Percentiles rank a stretch among this genome's conserved stretches.
phyloP scores from a whole-genome alignment of 108 stramenopile species.

The Cyclotella cryptica region DNA sequence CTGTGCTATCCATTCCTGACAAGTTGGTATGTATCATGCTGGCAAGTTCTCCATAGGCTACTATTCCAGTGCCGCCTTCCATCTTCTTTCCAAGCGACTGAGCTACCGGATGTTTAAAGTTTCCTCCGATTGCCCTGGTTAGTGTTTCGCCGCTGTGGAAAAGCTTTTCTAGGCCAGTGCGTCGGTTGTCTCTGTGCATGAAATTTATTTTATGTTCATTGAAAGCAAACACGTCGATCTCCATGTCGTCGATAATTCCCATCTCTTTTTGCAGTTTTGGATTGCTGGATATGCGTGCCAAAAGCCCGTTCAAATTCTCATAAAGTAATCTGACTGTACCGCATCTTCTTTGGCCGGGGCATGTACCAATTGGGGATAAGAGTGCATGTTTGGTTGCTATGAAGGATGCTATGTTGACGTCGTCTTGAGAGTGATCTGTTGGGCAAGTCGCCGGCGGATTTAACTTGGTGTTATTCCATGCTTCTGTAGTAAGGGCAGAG shows the following conservation, averaged over 20 bases:
- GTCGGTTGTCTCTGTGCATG: slow-evolving; percentile 11
- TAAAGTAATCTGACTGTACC: not conserved
- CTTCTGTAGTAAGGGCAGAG: too few species aligned
- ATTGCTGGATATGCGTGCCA: not conserved
- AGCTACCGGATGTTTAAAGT: not conserved
- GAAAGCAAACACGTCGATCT: slow-evolving; percentile 4
- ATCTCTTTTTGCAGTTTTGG: not conserved
- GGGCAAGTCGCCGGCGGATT: too few species aligned
- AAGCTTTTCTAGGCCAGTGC: slow-evolving; percentile 3
- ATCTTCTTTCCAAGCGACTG: not conserved
- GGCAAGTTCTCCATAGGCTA: not conserved
- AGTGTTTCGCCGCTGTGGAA: slow-evolving; percentile 24
- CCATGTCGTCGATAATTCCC: slow-evolving; percentile 21
- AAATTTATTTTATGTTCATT: slow-evolving; percentile 21
- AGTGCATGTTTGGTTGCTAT: not conserved
- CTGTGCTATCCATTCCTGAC: not conserved
- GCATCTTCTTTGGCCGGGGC: not conserved
- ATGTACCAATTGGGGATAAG: not conserved
- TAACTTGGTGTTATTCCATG: too few species aligned
- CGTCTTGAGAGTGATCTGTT: too few species aligned
- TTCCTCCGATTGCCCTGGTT: not conserved
- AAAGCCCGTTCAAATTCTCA: slow-evolving; percentile 19
- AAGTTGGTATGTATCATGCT: not conserved
- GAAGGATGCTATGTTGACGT: too few species aligned
- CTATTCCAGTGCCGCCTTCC: slow-evolving; percentile 7